phyloP scores from a whole-genome alignment of 805 yeast species.

The Candida stauntonica region DNA sequence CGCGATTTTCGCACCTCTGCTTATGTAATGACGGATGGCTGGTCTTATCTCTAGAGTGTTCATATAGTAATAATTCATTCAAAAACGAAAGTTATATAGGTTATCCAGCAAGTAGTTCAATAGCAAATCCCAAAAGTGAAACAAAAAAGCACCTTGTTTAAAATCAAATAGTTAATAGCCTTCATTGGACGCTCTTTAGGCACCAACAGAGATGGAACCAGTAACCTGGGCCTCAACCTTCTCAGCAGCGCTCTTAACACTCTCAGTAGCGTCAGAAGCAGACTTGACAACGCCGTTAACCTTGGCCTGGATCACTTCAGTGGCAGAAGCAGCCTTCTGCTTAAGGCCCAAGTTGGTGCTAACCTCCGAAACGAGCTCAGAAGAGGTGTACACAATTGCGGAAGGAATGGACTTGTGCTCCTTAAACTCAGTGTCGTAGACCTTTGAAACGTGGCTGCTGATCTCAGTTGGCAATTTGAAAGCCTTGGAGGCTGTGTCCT shows the following conservation, averaged over 20 bases:
- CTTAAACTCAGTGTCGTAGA: constrained; percentile 12
- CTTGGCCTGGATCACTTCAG: constrained; percentile 1
- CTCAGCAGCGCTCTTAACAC: constrained; percentile 5
- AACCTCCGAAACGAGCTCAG: constrained; percentile 14
- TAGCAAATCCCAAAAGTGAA: background rate
- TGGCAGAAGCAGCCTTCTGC: constrained; percentile 7
- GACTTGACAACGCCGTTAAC: constrained; percentile 7
- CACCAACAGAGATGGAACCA: constrained; percentile 8
- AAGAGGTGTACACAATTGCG: constrained; percentile 14
- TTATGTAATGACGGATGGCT: too few relatives aligned
- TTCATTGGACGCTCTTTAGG: constrained; percentile 4
- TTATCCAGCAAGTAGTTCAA: too few relatives aligned
- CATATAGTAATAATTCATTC: too few relatives aligned
- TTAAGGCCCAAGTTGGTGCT: constrained; percentile 11
- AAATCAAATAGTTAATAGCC: background rate
- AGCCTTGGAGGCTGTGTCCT: constrained; percentile 8
- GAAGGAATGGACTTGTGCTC: constrained; percentile 14
- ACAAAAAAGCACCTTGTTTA: background rate
- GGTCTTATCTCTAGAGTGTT: too few relatives aligned
- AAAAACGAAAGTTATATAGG: too few relatives aligned
- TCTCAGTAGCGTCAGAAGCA: constrained; percentile 4
- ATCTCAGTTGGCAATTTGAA: constrained; percentile 10
- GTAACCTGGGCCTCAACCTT: constrained; percentile 3
- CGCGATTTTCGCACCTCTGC: too few relatives aligned
- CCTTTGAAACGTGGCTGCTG: constrained; percentile 11